These are phyloP conservation scores for Penicillium turbatum DNA, from an alignment of 495 filamentous ascomycete genomes.

Conservation along the genomic window DNA sequence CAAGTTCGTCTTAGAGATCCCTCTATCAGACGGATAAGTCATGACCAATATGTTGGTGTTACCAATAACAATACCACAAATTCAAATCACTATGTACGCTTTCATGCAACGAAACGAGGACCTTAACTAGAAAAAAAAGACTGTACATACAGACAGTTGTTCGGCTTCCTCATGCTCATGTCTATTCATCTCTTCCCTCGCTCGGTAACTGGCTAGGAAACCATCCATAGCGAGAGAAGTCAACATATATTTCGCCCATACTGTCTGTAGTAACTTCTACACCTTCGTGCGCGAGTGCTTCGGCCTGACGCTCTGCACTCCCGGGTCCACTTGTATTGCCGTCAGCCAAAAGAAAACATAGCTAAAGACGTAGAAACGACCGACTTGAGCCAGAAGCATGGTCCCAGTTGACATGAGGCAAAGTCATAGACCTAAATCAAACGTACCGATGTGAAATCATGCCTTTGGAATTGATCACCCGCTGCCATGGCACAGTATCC, in stretches of 20 bases:
- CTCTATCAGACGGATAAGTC: not conserved
- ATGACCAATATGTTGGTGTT: not conserved
- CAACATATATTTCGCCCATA: conserved; percentile 68
- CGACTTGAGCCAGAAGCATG: not conserved
- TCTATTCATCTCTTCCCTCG: conserved; percentile 23
- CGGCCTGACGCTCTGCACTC: conserved; percentile 64
- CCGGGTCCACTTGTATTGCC: conserved; percentile 54
- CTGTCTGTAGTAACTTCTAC: conserved; percentile 59
- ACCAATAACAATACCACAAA: not conserved
- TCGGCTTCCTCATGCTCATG: not conserved
- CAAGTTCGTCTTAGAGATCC: not conserved
- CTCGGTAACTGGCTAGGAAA: conserved; percentile 55
- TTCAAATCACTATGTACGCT: not conserved
- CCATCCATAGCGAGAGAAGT: conserved; percentile 68
- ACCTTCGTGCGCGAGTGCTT: conserved; percentile 61
- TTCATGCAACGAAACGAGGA: not conserved
- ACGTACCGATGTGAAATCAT: conserved; percentile 75
- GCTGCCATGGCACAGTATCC: conserved; percentile 87
- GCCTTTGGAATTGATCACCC: conserved; percentile 83
- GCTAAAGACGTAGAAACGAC: not conserved
- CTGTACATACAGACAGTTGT: not conserved
- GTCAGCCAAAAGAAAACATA: conserved; percentile 12
- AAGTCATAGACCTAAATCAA: not conserved
- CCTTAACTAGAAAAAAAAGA: too few species aligned
- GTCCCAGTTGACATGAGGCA: not conserved